Evolutionary conservation across 148 eudicot species (phyloP).

Genomic region (Vaccinium darrowii): DNA sequence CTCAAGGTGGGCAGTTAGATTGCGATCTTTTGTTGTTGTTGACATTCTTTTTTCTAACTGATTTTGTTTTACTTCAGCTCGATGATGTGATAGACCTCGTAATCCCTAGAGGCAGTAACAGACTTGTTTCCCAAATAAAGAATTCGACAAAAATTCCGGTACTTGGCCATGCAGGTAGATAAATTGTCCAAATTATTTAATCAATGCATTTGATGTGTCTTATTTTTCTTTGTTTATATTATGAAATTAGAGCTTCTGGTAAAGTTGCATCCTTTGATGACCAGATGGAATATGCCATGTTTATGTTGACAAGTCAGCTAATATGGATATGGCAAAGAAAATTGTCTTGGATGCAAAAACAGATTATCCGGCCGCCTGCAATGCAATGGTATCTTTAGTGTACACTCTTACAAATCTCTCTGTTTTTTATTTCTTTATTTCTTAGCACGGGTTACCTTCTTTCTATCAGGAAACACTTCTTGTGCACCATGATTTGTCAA

Average conservation of each 20-base stretch:
- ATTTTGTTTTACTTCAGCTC: conserved; percentile 46
- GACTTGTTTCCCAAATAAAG: conserved; percentile 79
- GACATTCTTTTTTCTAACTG: conserved; percentile 7
- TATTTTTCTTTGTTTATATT: neutral
- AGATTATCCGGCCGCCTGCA: conserved; percentile 96
- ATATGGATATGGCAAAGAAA: conserved; percentile 73
- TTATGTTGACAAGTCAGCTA: conserved; percentile 82
- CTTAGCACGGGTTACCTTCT: neutral
- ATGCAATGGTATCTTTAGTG: conserved; percentile 69
- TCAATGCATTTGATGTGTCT: neutral
- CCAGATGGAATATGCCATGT: conserved; percentile 95
- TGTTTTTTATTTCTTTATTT: neutral
- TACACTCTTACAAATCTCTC: neutral
- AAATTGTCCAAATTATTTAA: neutral
- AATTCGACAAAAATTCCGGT: conserved; percentile 89
- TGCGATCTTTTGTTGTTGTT: neutral
- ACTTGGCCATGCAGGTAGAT: conserved; percentile 84
- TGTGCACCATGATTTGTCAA: conserved; percentile 65
- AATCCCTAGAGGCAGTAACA: conserved; percentile 96
- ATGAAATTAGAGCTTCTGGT: neutral
- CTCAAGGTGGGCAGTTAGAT: conserved; percentile 50
- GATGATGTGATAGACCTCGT: conserved; percentile 98
- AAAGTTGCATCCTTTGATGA: conserved; percentile 16
- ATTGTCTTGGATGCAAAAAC: conserved; percentile 71
- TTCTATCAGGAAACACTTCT: conserved; percentile 84